Conservation (phyloP, 2,329 filamentous ascomycete species). For the Aaosphaeria pasadenensis region DNA sequence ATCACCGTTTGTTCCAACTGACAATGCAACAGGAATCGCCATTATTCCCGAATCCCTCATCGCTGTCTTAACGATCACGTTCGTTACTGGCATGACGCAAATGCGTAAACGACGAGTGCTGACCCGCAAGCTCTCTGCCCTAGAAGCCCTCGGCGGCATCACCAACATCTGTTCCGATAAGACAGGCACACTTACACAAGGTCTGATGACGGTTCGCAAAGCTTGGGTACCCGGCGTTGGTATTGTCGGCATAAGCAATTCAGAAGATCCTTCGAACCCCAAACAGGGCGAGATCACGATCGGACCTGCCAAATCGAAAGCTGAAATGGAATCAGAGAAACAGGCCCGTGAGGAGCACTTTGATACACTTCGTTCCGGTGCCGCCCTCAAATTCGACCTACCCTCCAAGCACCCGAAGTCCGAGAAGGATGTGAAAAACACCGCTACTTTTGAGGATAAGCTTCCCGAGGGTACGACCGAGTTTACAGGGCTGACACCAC, state of each 20-base stretch:
- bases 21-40: slow-evolving; percentile 12
- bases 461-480: slow-evolving; percentile 3
- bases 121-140: slow-evolving; percentile 16
- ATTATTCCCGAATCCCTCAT: slow-evolving; percentile 20
- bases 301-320: slow-evolving; percentile 9
- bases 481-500: slow-evolving; percentile 7
- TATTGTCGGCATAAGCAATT: slow-evolving; percentile 15
- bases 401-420: slow-evolving; percentile 5
- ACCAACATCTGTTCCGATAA: slow-evolving; percentile 49
- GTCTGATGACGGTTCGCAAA: slow-evolving; percentile 18
- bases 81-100: slow-evolving; percentile 16
- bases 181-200: slow-evolving; percentile 37
- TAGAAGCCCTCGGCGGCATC: slow-evolving; percentile 19
- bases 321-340: slow-evolving; percentile 25
- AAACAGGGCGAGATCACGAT: slow-evolving; percentile 15
- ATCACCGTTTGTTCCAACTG: not conserved
- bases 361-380: slow-evolving; percentile 12
- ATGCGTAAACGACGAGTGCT: slow-evolving; percentile 18
- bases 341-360: slow-evolving; percentile 10
- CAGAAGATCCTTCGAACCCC: slow-evolving; percentile 16
- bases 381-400: slow-evolving; percentile 13
- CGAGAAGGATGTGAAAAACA: slow-evolving; percentile 5
- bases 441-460: slow-evolving; percentile 4
- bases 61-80: slow-evolving; percentile 20
- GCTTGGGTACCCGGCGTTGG: slow-evolving; percentile 18